Evolutionary conservation across 139 green algal species (phyloP).

Genomic region (Chlorella sp.): DNA sequence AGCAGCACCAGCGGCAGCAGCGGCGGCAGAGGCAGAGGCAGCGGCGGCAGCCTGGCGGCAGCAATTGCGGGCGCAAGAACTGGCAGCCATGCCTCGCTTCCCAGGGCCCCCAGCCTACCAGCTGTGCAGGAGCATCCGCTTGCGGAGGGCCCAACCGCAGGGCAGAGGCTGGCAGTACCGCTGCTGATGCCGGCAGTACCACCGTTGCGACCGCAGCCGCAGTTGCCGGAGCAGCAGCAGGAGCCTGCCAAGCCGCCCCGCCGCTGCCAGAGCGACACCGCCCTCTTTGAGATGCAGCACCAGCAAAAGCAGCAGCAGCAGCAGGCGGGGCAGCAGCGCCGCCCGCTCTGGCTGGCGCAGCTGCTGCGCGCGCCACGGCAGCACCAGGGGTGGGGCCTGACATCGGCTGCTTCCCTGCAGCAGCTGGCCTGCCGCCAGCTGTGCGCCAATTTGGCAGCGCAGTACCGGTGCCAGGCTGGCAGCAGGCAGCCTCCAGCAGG

Average conservation of each 20-base stretch:
- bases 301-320: background rate
- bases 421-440: conserved; percentile 25
- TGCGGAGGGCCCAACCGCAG: too few species aligned
- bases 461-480: background rate
- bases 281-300: background rate
- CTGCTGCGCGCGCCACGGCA: background rate
- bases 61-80: background rate
- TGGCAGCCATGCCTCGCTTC: background rate
- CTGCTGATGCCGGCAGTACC: background rate
- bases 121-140: background rate
- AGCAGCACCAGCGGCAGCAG: background rate
- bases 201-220: background rate
- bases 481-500: background rate
- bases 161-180: background rate
- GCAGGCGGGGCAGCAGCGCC: background rate
- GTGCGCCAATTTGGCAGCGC: conserved; percentile 7
- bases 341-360: conserved; percentile 16
- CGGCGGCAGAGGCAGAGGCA: background rate
- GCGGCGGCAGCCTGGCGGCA: background rate
- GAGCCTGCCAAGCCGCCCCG: background rate
- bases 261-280: conserved; percentile 17
- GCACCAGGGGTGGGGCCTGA: conserved; percentile 7
- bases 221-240: background rate
- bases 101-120: background rate
- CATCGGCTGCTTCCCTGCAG: conserved; percentile 20